phyloP scores from a whole-genome alignment of 805 yeast genomes.

The Yarrowia bubula region DNA sequence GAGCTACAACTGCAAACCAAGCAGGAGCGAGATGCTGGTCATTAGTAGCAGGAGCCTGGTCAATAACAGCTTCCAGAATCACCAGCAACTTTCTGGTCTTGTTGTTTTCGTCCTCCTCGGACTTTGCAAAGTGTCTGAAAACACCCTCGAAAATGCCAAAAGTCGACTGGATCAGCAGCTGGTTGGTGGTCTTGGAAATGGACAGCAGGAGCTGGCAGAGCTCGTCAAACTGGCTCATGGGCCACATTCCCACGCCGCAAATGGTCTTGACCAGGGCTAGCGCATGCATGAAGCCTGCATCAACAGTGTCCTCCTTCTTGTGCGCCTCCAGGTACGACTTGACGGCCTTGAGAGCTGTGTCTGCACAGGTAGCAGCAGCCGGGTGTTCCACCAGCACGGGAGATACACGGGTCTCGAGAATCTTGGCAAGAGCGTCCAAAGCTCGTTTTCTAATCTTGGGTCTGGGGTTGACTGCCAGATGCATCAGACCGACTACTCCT shows the following conservation, averaged over 20 bases:
- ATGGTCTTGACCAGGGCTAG: constrained; percentile 73
- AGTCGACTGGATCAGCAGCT: constrained; percentile 75
- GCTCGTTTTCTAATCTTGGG: constrained; percentile 97
- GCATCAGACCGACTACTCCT: constrained; percentile 74
- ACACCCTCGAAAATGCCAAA: constrained; percentile 81
- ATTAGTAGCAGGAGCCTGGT: constrained; percentile 74
- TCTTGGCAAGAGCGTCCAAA: constrained; percentile 72
- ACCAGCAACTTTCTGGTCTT: constrained; percentile 62
- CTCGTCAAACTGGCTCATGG: constrained; percentile 60
- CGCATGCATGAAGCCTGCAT: constrained; percentile 65
- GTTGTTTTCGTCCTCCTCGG: constrained; percentile 41
- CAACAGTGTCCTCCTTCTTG: constrained; percentile 42
- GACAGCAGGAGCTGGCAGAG: constrained; percentile 75
- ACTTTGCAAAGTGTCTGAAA: constrained; percentile 62
- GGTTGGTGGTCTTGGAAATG: constrained; percentile 79
- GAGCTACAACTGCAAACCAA: constrained; percentile 93
- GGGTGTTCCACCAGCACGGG: constrained; percentile 78
- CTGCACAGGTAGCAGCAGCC: constrained; percentile 68
- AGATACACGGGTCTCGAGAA: constrained; percentile 67
- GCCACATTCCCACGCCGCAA: constrained; percentile 80
- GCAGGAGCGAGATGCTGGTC: constrained; percentile 87
- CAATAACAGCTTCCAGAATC: constrained; percentile 69
- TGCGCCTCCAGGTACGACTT: constrained; percentile 44
- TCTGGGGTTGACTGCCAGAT: constrained; percentile 78
- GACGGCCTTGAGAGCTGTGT: constrained; percentile 59